These are phyloP conservation scores for Penicillium sp. DNA, from an alignment of 2,329 filamentous ascomycete genomes.

Conservation along the genomic window DNA sequence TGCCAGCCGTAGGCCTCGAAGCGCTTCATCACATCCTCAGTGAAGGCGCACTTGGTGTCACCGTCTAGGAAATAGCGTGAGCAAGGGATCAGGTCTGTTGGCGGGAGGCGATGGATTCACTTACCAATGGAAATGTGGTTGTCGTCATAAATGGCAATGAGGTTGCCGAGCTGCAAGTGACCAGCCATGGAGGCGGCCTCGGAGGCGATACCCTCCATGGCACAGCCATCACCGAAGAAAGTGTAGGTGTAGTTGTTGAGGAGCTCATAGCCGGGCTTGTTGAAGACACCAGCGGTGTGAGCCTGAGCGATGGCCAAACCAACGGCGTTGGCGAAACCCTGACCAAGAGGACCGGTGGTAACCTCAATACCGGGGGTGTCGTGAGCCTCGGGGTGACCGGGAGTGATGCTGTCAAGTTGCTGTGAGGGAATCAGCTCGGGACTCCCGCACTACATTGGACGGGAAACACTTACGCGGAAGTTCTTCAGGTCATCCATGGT, in stretches of 20 bases:
- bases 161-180: conserved; percentile 95
- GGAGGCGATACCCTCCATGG: conserved; percentile 95
- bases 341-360: conserved; percentile 94
- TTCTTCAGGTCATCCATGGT: conserved; percentile 88
- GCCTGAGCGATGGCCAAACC: conserved; percentile 96
- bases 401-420: conserved; percentile 77
- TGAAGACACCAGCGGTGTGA: conserved; percentile 87
- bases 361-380: conserved; percentile 97
- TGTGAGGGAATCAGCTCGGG: conserved; percentile 30
- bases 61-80: conserved; percentile 60
- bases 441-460: neutral
- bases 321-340: conserved; percentile 96
- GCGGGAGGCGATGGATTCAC: conserved; percentile 29
- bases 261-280: conserved; percentile 90
- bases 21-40: conserved; percentile 90
- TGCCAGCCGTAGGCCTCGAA: conserved; percentile 99
- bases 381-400: conserved; percentile 93
- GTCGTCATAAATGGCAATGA: conserved; percentile 96
- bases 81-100: neutral
- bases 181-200: conserved; percentile 91
- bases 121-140: conserved; percentile 87
- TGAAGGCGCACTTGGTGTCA: conserved; percentile 94
- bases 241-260: conserved; percentile 95
- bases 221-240: conserved; percentile 97
- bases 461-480: conserved; percentile 74